Conservation (phyloP, 345 rosid genomes). For the Atalantia buxifolia region DNA sequence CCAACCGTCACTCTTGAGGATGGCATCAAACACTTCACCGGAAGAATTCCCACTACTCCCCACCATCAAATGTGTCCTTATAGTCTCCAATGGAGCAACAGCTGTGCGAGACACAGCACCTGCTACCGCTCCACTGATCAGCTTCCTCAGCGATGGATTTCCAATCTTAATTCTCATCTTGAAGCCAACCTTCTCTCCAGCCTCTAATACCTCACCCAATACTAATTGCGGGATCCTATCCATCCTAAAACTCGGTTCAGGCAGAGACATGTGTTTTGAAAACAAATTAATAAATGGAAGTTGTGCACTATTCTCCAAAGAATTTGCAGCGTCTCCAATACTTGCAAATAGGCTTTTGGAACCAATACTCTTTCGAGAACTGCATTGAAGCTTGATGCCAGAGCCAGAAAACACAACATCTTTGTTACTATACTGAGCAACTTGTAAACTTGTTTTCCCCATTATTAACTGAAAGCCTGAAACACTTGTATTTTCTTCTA, state of each 20-base stretch:
- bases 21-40: constrained; percentile 46
- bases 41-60: constrained; percentile 51
- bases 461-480: not conserved
- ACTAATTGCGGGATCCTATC: constrained; percentile 9
- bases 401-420: constrained; percentile 10
- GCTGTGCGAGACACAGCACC: constrained; percentile 57
- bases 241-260: constrained; percentile 5
- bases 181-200: constrained; percentile 31
- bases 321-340: constrained; percentile 4
- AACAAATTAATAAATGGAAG: not conserved
- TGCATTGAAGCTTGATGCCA: constrained; percentile 1
- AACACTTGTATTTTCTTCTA: not conserved
- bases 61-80: constrained; percentile 65
- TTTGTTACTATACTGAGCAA: not conserved
- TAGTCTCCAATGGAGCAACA: constrained; percentile 64
- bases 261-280: not conserved
- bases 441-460: constrained; percentile 9
- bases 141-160: constrained; percentile 51
- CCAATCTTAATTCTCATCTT: constrained; percentile 44
- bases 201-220: not conserved
- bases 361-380: not conserved
- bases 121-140: constrained; percentile 58
- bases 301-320: not conserved
- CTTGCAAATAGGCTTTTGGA: constrained; percentile 3
- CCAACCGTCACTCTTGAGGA: constrained; percentile 63